phyloP scores from a whole-genome alignment of 1,284 basidiomycete species.

The Fomitopsis pinicola region DNA sequence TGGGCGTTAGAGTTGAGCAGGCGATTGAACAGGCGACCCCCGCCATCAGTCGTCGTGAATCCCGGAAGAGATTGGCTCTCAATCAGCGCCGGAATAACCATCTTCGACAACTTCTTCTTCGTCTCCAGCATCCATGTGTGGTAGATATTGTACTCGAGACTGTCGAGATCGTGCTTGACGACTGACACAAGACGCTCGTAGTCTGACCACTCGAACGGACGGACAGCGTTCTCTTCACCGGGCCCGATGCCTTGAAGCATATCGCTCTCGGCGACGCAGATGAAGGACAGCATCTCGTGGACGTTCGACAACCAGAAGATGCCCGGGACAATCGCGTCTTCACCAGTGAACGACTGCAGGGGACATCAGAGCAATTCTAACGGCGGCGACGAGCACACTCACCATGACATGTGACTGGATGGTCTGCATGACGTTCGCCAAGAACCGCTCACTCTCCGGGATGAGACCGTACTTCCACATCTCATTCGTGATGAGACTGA shows the following conservation, averaged over 20 bases:
- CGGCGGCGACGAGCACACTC: conserved; percentile 25
- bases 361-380: conserved; percentile 3
- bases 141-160: conserved; percentile 99
- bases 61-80: conserved; percentile 98
- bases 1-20: conserved; percentile 81
- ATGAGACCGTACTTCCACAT: conserved; percentile 99
- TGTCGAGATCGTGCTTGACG: conserved; percentile 98
- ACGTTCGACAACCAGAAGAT: conserved; percentile 99
- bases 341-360: conserved; percentile 79
- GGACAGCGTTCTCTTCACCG: conserved; percentile 87
- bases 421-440: conserved; percentile 98
- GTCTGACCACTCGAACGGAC: conserved; percentile 95
- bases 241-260: conserved; percentile 98
- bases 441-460: conserved; percentile 93
- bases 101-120: conserved; percentile 95
- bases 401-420: conserved; percentile 99
- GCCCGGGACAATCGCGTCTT: conserved; percentile 94
- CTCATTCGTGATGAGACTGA: conserved; percentile 96
- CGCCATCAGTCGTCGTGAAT: conserved; percentile 94
- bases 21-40: conserved; percentile 90
- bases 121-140: conserved; percentile 99
- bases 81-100: conserved; percentile 97
- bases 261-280: conserved; percentile 97
- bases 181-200: conserved; percentile 96
- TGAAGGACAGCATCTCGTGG: conserved; percentile 99